Conservation (phyloP, 139 green algal genomes). For the Picochlorum sp. region DNA sequence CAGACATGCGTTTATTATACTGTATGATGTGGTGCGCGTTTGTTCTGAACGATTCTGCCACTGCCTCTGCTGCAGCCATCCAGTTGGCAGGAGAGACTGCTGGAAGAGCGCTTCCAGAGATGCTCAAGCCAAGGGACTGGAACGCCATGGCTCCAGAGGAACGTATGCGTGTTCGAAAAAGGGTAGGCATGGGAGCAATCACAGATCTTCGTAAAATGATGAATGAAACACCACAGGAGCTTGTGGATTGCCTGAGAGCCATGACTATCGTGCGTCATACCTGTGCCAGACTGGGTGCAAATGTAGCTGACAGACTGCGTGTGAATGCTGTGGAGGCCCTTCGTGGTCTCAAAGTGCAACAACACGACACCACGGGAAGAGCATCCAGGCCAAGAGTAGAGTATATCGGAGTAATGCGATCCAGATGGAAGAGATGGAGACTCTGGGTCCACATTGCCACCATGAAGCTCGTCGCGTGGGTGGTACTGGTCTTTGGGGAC, state of each 20-base stretch:
- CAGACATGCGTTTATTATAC: conserved; percentile 46
- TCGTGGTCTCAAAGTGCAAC: conserved; percentile 5
- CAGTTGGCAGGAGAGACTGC: conserved; percentile 34
- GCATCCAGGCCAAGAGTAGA: neutral
- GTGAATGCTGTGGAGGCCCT: conserved; percentile 39
- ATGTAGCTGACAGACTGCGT: conserved; percentile 34
- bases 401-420: neutral
- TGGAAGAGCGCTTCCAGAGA: conserved; percentile 43
- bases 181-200: conserved; percentile 32
- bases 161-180: conserved; percentile 6
- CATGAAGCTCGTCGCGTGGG: conserved; percentile 10
- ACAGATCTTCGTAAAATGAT: conserved; percentile 45
- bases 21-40: conserved; percentile 46
- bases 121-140: conserved; percentile 45
- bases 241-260: conserved; percentile 49
- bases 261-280: conserved; percentile 28
- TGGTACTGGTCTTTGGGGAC: neutral
- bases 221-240: conserved; percentile 19
- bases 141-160: conserved; percentile 12
- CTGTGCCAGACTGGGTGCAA: conserved; percentile 22
- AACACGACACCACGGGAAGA: neutral
- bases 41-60: conserved; percentile 10
- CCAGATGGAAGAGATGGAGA: conserved; percentile 9
- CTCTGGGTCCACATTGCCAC: conserved; percentile 3
- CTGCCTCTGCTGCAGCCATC: conserved; percentile 8